These are phyloP conservation scores for Musa itinerans DNA, from an alignment of 176 grass and related monocot genomes.

Conservation along the genomic window DNA sequence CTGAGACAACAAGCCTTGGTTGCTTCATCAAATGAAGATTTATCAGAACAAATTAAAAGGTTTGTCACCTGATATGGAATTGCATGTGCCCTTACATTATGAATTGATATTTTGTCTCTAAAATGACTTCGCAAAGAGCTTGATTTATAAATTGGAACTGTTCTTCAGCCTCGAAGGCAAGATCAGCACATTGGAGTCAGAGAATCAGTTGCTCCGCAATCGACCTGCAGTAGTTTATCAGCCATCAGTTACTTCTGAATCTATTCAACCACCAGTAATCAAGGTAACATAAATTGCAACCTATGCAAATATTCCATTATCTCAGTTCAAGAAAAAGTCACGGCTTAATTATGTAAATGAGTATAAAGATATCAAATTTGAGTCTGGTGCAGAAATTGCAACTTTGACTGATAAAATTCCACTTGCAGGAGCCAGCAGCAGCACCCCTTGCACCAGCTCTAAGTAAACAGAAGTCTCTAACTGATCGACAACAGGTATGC, in stretches of 20 bases:
- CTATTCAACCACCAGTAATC: constrained; percentile 21
- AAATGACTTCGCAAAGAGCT: constrained; percentile 1
- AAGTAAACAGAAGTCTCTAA: constrained; percentile 94
- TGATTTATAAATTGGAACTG: background rate
- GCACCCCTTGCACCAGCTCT: constrained; percentile 42
- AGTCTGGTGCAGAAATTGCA: constrained; percentile 15
- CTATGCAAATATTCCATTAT: constrained; percentile 1
- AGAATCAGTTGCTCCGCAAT: constrained; percentile 48
- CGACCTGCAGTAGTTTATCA: constrained; percentile 27
- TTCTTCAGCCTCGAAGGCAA: constrained; percentile 54
- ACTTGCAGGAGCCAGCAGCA: constrained; percentile 44
- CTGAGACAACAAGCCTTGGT: constrained; percentile 15
- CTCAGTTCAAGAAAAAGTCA: background rate
- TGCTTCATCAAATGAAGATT: constrained; percentile 17
- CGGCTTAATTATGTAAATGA: background rate
- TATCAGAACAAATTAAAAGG: constrained; percentile 20
- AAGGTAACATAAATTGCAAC: constrained; percentile 41
- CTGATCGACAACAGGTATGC: constrained; percentile 68
- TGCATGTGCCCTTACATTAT: background rate
- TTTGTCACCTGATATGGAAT: background rate
- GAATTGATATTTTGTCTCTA: background rate
- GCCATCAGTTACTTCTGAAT: constrained; percentile 26
- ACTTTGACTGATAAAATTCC: constrained; percentile 18
- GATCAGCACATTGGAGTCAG: constrained; percentile 62
- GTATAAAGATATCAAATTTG: constrained; percentile 18